Evolutionary conservation across 345 rosid genomes (phyloP), one percentile per base, ranked within the genome.

Genomic region (Ceriops zippeliana): DNA sequence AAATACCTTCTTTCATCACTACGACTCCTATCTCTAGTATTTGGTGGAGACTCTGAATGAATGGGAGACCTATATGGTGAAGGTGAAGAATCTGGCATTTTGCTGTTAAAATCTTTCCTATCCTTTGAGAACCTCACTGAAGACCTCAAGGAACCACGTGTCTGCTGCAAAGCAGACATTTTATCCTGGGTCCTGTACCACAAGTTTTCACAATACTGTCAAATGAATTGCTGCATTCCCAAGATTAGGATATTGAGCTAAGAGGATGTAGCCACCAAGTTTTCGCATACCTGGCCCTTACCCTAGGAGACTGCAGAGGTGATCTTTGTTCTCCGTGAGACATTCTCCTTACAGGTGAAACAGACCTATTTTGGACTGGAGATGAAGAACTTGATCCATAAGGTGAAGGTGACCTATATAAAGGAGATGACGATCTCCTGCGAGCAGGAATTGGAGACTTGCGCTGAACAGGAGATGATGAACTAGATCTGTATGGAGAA

Each of bases 211-310:
- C 19, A 54, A 51, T 7, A 62, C n/a, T 34, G 10, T 20, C 26
- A 34, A 11, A 11, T 27, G 37, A 61, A 56, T 11, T 42, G 49
- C 19, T 42, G 49, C 19, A 24, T 58, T 30, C 6, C 52, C 22
- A 8, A 27, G 35, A 30, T 5, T 22, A 54, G 63, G 49, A 21
- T 34, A 15, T 6, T 26, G 19, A 21, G 52, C 6, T n/a, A 53
- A 21, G 54, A 26, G 49, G 31, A 37, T 63, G 52, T 70, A 16
- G 20, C 49, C 21, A 32, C 7, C 66, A 73, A 5, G 68, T 20
- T 51, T 66, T 37, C 52, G 28, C 65, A 63, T 80, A 92, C 98
- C 89, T 79, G 37, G 68, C 67, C 79, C 77, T 81, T 77, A 70
- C 90, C 74, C 72, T 73, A 37, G 77, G 79, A 77, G 82, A 81